phyloP scores from a whole-genome alignment of 192 early-diverging fungal species.

The Borealophlyctis nickersoniae region DNA sequence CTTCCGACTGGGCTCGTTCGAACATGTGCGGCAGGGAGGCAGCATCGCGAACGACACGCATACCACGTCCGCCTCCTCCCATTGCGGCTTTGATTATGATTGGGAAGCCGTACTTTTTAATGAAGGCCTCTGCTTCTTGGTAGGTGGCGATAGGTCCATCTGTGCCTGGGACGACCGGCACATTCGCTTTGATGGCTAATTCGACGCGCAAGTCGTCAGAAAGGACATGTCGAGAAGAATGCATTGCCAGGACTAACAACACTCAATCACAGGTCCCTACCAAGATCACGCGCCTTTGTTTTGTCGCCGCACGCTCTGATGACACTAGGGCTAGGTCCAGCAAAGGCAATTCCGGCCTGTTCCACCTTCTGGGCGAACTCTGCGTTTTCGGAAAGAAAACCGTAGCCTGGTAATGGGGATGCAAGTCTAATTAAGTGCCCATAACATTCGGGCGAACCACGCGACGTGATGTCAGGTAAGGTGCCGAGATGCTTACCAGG shows the following conservation, averaged over 20 bases:
- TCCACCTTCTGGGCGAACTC: slow-evolving; percentile 87
- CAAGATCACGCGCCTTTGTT: slow-evolving; percentile 84
- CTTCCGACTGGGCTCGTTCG: slow-evolving; percentile 83
- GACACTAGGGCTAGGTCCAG: slow-evolving; percentile 78
- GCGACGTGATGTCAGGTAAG: background rate
- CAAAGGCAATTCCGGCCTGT: slow-evolving; percentile 86
- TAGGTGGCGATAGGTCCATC: slow-evolving; percentile 73
- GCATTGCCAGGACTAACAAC: no score
- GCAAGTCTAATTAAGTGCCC: background rate
- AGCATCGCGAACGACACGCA: slow-evolving; percentile 85
- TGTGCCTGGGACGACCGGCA: slow-evolving; percentile 94
- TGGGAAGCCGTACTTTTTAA: slow-evolving; percentile 80
- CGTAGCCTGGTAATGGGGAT: slow-evolving; percentile 78
- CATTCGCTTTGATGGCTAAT: slow-evolving; percentile 69
- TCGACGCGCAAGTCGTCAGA: background rate
- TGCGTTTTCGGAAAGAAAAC: slow-evolving; percentile 93
- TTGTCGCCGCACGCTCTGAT: slow-evolving; percentile 94
- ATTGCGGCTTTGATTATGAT: slow-evolving; percentile 97
- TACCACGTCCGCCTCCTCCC: slow-evolving; percentile 93
- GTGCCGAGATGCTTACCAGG: slow-evolving; percentile 50
- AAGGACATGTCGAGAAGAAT: slow-evolving; percentile 22
- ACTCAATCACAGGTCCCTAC: slow-evolving; percentile 39
- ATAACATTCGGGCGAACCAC: background rate
- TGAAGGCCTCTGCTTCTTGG: slow-evolving; percentile 67
- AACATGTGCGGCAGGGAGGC: slow-evolving; percentile 74